phyloP scores from a whole-genome alignment of 495 filamentous ascomycete genomes.

The Daldinia childiae region DNA sequence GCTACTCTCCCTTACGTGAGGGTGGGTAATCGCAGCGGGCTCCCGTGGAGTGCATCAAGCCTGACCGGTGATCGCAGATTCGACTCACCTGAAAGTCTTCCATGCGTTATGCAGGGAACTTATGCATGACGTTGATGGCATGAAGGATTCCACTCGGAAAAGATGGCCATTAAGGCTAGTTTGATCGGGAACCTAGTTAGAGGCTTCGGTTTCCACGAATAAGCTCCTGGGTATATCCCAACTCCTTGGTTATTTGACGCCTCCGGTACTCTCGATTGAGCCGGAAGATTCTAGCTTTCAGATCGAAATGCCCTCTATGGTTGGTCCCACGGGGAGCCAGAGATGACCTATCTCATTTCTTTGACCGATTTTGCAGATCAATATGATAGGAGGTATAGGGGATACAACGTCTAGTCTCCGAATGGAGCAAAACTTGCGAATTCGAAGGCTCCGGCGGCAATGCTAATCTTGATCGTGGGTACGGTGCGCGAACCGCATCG shows the following conservation, averaged over 20 bases:
- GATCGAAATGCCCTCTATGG: conserved; percentile 23
- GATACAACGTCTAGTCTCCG: conserved; percentile 32
- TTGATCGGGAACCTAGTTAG: conserved; percentile 23
- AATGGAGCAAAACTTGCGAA: conserved; percentile 26
- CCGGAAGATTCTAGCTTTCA: conserved; percentile 25
- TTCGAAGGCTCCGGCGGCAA: conserved; percentile 8
- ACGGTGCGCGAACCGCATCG: conserved; percentile 33
- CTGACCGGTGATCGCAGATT: conserved; percentile 24
- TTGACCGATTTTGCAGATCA: conserved; percentile 37
- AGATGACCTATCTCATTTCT: conserved; percentile 35
- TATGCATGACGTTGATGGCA: conserved; percentile 43
- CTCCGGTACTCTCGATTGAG: conserved; percentile 2
- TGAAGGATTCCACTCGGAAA: conserved; percentile 27
- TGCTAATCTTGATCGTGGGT: conserved; percentile 19
- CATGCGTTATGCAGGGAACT: conserved; percentile 27
- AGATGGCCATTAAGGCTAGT: conserved; percentile 16
- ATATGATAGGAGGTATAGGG: conserved; percentile 33
- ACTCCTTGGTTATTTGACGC: conserved; percentile 16
- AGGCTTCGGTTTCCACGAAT: conserved; percentile 33
- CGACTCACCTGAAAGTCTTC: conserved; percentile 26
- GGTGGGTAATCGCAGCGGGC: conserved; percentile 22
- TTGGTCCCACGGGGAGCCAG: conserved; percentile 26
- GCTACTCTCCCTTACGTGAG: conserved; percentile 31
- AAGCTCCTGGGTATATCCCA: conserved; percentile 25
- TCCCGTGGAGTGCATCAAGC: conserved; percentile 16